Percentiles rank a stretch among this genome's conserved stretches.
These are phyloP conservation scores for Cryptosporidium sp. DNA, from an alignment of 169 alveolate genomes.

Conservation along the genomic window DNA sequence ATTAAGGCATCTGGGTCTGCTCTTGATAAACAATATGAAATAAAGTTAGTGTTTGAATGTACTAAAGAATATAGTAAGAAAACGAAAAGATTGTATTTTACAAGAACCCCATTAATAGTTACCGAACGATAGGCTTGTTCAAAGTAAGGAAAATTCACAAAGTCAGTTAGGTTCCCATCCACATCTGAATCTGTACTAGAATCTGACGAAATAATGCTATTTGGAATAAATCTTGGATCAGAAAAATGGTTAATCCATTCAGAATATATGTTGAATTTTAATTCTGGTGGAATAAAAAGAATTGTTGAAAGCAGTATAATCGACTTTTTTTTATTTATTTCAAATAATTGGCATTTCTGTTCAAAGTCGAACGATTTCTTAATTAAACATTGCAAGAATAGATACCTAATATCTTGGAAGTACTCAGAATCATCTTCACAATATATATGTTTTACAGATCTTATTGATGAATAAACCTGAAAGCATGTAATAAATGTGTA, in stretches of 20 bases:
- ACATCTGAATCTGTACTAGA: constrained; percentile 8
- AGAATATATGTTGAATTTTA: constrained; percentile 18
- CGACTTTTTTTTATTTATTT: constrained; percentile 12
- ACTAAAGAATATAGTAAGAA: constrained; percentile 16
- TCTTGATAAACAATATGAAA: constrained; percentile 53
- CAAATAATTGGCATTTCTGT: not conserved
- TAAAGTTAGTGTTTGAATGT: constrained; percentile 52
- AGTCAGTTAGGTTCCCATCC: not conserved
- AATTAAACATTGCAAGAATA: constrained; percentile 28
- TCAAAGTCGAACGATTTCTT: constrained; percentile 5
- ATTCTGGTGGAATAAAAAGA: constrained; percentile 26
- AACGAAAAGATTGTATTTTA: not conserved
- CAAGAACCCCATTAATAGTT: not conserved
- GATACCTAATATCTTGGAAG: not conserved
- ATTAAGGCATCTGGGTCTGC: constrained; percentile 30
- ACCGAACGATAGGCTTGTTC: constrained; percentile 54
- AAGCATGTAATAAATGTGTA: constrained; percentile 20
- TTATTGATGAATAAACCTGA: constrained; percentile 11
- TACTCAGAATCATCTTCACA: constrained; percentile 21
- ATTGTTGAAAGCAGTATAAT: constrained; percentile 10
- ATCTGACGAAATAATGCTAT: not conserved
- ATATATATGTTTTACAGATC: not conserved
- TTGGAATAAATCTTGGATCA: constrained; percentile 67
- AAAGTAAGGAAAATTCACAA: constrained; percentile 10
- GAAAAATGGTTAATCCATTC: constrained; percentile 31